Conservation (phyloP, 371 early-diverging fungal genomes). For the Paraphysoderma sedebokerense region DNA sequence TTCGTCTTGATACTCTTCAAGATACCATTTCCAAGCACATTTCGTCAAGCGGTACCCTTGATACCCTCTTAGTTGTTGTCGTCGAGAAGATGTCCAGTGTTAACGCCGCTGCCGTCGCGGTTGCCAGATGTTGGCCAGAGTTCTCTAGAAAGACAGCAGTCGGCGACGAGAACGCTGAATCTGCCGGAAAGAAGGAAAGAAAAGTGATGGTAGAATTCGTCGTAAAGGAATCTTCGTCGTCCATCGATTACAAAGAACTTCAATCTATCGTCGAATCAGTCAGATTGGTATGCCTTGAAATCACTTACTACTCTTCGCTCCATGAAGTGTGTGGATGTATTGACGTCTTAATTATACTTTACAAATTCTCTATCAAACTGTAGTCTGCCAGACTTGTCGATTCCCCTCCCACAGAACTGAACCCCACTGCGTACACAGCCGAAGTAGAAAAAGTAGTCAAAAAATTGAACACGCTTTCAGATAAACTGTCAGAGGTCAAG, state of each 20-base stretch:
- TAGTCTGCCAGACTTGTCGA: slow-evolving; percentile 13
- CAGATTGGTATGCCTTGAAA: slow-evolving; percentile 3
- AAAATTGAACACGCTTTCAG: slow-evolving; percentile 4
- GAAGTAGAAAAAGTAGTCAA: slow-evolving; percentile 8
- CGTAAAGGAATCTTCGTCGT: background rate
- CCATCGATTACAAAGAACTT: slow-evolving; percentile 3
- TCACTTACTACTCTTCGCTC: background rate
- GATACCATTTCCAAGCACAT: slow-evolving; percentile 3
- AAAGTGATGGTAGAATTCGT: slow-evolving; percentile 5
- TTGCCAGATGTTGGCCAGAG: slow-evolving; percentile 15
- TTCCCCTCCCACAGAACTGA: slow-evolving; percentile 17
- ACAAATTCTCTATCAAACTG: background rate
- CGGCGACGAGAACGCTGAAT: too few relatives aligned
- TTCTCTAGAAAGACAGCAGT: slow-evolving; percentile 14
- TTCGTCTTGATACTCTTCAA: slow-evolving; percentile 1
- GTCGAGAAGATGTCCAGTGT: slow-evolving; percentile 7
- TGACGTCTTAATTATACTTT: slow-evolving; percentile 7
- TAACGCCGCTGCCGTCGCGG: slow-evolving; percentile 8
- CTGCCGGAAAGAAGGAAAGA: slow-evolving; percentile 1
- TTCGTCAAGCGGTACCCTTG: background rate
- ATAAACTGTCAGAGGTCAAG: slow-evolving; percentile 8
- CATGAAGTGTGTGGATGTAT: slow-evolving; percentile 8
- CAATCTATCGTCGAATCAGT: slow-evolving; percentile 4
- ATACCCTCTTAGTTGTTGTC: slow-evolving; percentile 1
- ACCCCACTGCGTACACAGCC: slow-evolving; percentile 17